These are phyloP conservation scores for Thalassiosira livingstoniorum DNA, from an alignment of 352 stramenopile genomes.

Conservation along the genomic window DNA sequence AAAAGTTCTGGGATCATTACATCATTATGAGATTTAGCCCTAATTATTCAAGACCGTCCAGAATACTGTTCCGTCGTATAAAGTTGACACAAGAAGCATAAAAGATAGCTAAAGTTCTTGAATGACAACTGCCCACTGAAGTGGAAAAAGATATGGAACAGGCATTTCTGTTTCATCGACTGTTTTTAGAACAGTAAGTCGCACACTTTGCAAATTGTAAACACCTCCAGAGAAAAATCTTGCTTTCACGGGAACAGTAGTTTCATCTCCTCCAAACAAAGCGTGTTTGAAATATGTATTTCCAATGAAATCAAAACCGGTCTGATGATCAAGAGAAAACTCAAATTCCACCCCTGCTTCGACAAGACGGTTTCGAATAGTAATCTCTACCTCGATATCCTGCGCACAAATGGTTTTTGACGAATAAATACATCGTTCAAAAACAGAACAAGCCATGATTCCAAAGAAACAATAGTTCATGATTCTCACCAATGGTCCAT, in stretches of 20 bases:
- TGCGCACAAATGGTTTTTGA: too few relatives aligned
- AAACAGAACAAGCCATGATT: too few relatives aligned
- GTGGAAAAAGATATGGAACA: constrained; percentile 65
- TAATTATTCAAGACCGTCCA: too few relatives aligned
- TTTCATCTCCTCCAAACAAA: constrained; percentile 66
- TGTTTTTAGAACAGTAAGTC: constrained; percentile 63
- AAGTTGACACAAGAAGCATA: too few relatives aligned
- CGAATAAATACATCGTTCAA: too few relatives aligned
- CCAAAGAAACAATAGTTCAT: too few relatives aligned
- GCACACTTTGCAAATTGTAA: constrained; percentile 80
- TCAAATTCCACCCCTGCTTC: constrained; percentile 73
- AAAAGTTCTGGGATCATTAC: too few relatives aligned
- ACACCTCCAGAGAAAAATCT: constrained; percentile 65
- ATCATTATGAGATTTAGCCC: too few relatives aligned
- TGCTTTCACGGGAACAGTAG: constrained; percentile 72
- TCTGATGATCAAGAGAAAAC: constrained; percentile 62
- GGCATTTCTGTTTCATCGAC: constrained; percentile 18
- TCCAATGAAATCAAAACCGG: constrained; percentile 73
- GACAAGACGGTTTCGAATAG: constrained; percentile 71
- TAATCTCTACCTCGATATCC: constrained; percentile 68
- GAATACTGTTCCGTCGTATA: too few relatives aligned
- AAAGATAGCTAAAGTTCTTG: constrained; percentile 21
- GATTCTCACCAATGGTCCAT: constrained; percentile 55
- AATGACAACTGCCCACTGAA: constrained; percentile 68
- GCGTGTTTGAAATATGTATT: constrained; percentile 54